Conservation (phyloP, 305 asterid genomes). For the Fraxinus velutina region DNA sequence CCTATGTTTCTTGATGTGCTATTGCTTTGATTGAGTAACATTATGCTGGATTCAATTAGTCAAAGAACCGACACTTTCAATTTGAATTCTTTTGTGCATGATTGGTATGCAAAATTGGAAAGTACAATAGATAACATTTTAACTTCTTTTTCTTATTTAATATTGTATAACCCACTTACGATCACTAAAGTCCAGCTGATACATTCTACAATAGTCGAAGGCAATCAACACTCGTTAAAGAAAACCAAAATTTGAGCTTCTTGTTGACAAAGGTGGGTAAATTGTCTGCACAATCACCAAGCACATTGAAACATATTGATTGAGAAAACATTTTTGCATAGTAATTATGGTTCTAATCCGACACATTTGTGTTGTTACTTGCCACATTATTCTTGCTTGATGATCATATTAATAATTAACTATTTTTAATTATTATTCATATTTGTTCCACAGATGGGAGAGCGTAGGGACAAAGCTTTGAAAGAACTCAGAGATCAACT, state of each 20-base stretch:
- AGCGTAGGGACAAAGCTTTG: conserved; percentile 66
- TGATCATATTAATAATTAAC: background rate
- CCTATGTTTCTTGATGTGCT: background rate
- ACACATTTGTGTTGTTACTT: background rate
- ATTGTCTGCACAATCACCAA: background rate
- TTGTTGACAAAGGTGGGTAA: background rate
- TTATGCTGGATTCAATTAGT: background rate
- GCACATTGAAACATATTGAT: background rate
- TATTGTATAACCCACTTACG: background rate
- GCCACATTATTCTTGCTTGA: background rate
- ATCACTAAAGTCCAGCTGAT: background rate
- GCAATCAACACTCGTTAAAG: background rate
- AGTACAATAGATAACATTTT: background rate
- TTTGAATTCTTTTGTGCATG: background rate
- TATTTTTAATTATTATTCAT: background rate
- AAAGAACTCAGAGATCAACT: conserved; percentile 76
- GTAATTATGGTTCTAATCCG: background rate
- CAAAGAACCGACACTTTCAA: background rate
- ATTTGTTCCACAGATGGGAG: conserved; percentile 63
- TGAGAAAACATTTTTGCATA: background rate
- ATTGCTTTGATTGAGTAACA: background rate
- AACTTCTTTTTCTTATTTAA: background rate
- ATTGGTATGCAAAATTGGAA: background rate
- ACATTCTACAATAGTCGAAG: background rate
- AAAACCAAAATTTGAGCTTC: background rate